phyloP scores from a whole-genome alignment of 225 moss, liverwort and hornwort species.

The Ulota crispa region DNA sequence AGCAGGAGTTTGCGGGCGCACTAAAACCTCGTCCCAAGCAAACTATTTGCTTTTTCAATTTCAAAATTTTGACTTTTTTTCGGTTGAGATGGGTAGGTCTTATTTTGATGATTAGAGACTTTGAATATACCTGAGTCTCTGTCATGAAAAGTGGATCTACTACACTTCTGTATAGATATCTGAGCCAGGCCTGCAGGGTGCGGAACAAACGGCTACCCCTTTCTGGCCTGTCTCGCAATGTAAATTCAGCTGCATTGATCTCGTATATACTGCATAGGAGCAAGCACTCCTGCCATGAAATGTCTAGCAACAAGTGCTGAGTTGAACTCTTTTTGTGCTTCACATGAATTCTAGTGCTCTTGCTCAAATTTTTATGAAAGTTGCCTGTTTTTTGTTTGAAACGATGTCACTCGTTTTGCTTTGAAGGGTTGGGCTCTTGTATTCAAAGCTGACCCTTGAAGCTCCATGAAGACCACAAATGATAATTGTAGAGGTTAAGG shows the following conservation, averaged over 20 bases:
- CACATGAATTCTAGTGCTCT: neutral
- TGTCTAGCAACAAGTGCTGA: neutral
- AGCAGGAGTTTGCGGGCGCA: conserved; percentile 46
- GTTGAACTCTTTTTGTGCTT: neutral
- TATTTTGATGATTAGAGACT: conserved; percentile 1
- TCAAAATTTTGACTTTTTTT: neutral
- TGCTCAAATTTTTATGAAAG: too few relatives aligned
- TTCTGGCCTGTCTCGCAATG: conserved; percentile 18
- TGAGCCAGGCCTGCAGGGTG: conserved; percentile 16
- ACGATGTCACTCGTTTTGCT: too few relatives aligned
- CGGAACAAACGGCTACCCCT: neutral
- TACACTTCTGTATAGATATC: conserved; percentile 42
- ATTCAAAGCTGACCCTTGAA: too few relatives aligned
- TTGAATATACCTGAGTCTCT: neutral
- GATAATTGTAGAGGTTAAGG: too few relatives aligned
- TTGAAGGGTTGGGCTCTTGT: too few relatives aligned
- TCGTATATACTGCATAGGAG: conserved; percentile 1
- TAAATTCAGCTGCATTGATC: conserved; percentile 34
- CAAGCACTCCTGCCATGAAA: neutral
- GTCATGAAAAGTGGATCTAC: neutral
- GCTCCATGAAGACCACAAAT: too few relatives aligned
- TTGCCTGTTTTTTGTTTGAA: too few relatives aligned
- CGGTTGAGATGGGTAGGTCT: neutral
- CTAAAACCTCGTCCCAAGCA: neutral
- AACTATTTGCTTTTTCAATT: neutral